These are phyloP conservation scores for Colletotrichum melonis DNA, from an alignment of 2,329 filamentous ascomycete species.

Conservation along the genomic window DNA sequence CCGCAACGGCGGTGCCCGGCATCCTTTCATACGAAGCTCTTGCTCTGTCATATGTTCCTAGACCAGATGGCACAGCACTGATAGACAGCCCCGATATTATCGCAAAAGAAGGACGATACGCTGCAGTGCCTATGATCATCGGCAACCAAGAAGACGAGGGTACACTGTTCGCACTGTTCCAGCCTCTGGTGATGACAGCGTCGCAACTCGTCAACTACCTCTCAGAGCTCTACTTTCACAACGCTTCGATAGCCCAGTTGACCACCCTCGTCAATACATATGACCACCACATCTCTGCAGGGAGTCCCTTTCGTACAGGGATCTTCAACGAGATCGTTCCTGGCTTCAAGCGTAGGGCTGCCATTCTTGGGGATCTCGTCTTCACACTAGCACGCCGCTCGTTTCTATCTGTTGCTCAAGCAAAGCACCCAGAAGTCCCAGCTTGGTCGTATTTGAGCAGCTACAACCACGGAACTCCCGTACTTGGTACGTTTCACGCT, in stretches of 20 bases:
- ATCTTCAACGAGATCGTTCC: slow-evolving; percentile 79
- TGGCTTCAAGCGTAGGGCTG: slow-evolving; percentile 80
- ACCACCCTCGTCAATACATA: slow-evolving; percentile 71
- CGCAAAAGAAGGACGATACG: slow-evolving; percentile 58
- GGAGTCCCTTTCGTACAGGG: slow-evolving; percentile 79
- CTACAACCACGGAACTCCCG: slow-evolving; percentile 76
- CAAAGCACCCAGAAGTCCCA: slow-evolving; percentile 67
- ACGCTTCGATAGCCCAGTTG: slow-evolving; percentile 63
- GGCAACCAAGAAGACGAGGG: slow-evolving; percentile 86
- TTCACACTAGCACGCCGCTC: slow-evolving; percentile 79
- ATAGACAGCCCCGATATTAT: slow-evolving; percentile 72
- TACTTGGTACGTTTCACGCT: slow-evolving; percentile 82
- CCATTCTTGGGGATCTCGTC: slow-evolving; percentile 79
- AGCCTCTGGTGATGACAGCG: slow-evolving; percentile 73
- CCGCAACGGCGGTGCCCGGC: slow-evolving; percentile 76
- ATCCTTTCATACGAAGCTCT: slow-evolving; percentile 76
- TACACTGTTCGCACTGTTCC: slow-evolving; percentile 78
- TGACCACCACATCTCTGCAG: slow-evolving; percentile 63
- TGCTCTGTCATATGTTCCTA: slow-evolving; percentile 78
- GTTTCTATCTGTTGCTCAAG: slow-evolving; percentile 63
- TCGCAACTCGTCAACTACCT: slow-evolving; percentile 72
- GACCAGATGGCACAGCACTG: slow-evolving; percentile 75
- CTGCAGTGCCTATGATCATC: slow-evolving; percentile 64
- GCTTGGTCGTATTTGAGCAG: slow-evolving; percentile 81
- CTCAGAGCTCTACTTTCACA: slow-evolving; percentile 66